These are phyloP conservation scores for Suillus alpinus DNA, from an alignment of 768 basidiomycete species.

Conservation along the genomic window DNA sequence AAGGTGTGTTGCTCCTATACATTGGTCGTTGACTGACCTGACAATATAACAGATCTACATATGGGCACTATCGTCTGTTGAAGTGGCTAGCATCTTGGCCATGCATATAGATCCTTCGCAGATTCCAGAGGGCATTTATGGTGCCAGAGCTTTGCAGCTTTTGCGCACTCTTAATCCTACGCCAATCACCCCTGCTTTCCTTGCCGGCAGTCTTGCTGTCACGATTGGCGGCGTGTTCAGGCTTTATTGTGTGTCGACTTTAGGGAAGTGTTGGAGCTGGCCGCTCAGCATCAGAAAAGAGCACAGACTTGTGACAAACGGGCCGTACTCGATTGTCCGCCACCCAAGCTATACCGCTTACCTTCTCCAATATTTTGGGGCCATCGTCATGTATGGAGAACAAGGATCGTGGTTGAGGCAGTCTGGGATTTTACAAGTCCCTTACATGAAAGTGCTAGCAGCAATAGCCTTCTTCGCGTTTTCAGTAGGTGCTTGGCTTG, in stretches of 20 bases:
- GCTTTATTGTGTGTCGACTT: slow-evolving; percentile 19
- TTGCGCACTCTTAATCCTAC: not conserved
- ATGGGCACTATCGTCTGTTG: slow-evolving; percentile 21
- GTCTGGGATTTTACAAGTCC: not conserved
- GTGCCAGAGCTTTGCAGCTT: not conserved
- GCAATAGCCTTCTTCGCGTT: no score
- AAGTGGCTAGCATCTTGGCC: not conserved
- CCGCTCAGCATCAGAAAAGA: slow-evolving; percentile 19
- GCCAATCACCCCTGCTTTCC: slow-evolving; percentile 10
- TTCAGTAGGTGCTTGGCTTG: no score
- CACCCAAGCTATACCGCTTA: slow-evolving; percentile 16
- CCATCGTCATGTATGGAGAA: no score
- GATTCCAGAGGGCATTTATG: not conserved
- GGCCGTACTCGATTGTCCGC: slow-evolving; percentile 23
- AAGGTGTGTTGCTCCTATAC: not conserved
- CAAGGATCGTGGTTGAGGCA: no score
- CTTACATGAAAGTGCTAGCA: not conserved
- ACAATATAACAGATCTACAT: slow-evolving; percentile 14
- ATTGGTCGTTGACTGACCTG: no score
- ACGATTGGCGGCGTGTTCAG: slow-evolving; percentile 20
- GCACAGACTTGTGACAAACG: slow-evolving; percentile 25
- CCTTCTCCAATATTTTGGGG: no score
- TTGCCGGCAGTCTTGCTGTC: slow-evolving; percentile 16
- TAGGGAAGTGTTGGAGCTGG: slow-evolving; percentile 28
- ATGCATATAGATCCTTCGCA: not conserved